phyloP scores from a whole-genome alignment of 1,284 basidiomycete species.

The Exobasidium cylindrosporum region DNA sequence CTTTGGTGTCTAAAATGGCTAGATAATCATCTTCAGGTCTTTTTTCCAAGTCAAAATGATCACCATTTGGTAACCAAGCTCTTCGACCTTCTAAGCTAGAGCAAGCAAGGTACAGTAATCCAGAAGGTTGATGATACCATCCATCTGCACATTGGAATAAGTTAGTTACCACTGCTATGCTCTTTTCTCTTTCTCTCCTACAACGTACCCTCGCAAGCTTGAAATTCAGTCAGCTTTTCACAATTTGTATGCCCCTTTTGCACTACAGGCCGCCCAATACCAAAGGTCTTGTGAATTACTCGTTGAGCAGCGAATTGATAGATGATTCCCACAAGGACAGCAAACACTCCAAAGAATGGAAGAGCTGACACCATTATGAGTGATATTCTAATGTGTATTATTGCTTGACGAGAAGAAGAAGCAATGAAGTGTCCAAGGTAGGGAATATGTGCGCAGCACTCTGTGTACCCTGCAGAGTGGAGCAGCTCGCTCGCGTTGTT shows the following conservation, averaged over 20 bases:
- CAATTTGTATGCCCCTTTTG: neutral
- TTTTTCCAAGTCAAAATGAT: conserved; percentile 25
- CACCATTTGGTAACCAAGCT: conserved; percentile 62
- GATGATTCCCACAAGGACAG: conserved; percentile 22
- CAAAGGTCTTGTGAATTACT: conserved; percentile 26
- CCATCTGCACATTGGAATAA: conserved; percentile 28
- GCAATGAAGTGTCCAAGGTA: too few relatives aligned
- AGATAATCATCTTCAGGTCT: conserved; percentile 48
- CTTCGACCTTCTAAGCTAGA: conserved; percentile 60
- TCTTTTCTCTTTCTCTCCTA: neutral
- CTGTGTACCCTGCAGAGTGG: too few relatives aligned
- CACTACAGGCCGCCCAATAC: conserved; percentile 27
- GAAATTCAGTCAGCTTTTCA: conserved; percentile 2
- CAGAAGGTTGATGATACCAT: conserved; percentile 56
- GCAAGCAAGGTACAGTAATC: conserved; percentile 69
- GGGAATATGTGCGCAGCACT: too few relatives aligned
- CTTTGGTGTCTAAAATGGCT: conserved; percentile 67
- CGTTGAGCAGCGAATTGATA: conserved; percentile 31
- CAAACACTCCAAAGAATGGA: conserved; percentile 23
- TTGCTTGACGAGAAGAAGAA: too few relatives aligned
- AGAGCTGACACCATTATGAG: conserved; percentile 11
- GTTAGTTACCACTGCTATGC: neutral
- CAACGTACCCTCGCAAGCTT: conserved; percentile 3
- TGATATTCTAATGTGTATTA: too few relatives aligned
- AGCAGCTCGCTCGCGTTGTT: too few relatives aligned